Evolutionary conservation across 768 basidiomycete species (phyloP), one percentile per base, ranked within the genome.

Genomic region (Tulasnella sp.): DNA sequence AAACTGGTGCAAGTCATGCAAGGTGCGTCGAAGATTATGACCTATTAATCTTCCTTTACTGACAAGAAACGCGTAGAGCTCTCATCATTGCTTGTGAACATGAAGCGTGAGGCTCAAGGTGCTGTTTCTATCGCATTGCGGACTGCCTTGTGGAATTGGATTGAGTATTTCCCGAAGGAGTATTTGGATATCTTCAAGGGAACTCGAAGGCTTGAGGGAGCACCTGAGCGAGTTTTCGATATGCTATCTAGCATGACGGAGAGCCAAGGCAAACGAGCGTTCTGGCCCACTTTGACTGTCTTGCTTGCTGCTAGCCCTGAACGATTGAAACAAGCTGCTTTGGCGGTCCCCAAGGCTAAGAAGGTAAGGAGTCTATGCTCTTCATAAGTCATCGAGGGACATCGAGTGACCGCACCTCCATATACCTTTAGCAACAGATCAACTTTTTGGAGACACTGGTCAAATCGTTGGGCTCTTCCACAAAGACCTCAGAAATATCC

Each of bases 81-180:
- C 1, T 86, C 87, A 0, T 87, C 86, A 1, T 75, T 89, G 3
- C 79, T 95, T 27, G 80, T 94, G 23, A 87, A 85, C 67, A 85
- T 95, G 82, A 82, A 80, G 64, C 77, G 76, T 32, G 83, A 87
- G 42, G 80, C 84, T 0, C 88, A 90, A 60, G 70, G 78, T 13
- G 83, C 85, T 0, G 77, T 93, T 50, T 82, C 89, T 0, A 74
- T 79, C 26, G 80, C 85, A 26, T 76, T 95, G 34, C 81, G 89
- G 21, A 76, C 79, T 27, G 88, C 88, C 1, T 75, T 95, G 26
- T 94, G 92, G 91, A 90, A 86, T 63, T 95, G 90, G 90, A 83
- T 94, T 30, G 83, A 86, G 29, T 74, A 80, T 23, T 87, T 84
- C 66, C 85, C 88, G 0, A 72, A 75, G 4, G 88, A 96, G 68